These are phyloP conservation scores for Juglanconis sp. DNA, from an alignment of 2,329 filamentous ascomycete species.

Conservation along the genomic window DNA sequence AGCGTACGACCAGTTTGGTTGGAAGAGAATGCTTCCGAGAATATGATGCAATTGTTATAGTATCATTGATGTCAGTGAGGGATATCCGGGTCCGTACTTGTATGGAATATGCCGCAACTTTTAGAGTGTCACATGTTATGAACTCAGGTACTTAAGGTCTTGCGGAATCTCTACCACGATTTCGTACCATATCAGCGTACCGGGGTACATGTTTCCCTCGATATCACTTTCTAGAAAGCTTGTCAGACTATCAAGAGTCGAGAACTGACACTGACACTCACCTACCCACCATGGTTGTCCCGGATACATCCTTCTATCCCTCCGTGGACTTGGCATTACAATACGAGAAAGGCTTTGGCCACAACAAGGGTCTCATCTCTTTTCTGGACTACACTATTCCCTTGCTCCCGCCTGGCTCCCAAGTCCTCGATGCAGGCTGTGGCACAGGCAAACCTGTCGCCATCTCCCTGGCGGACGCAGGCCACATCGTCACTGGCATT, in stretches of 20 bases:
- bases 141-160: not conserved
- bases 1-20: not conserved
- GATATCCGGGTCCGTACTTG: not conserved
- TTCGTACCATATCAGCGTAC: not conserved
- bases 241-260: too few species aligned
- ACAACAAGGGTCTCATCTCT: not conserved
- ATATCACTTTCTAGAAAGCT: too few species aligned
- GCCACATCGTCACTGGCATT: constrained; percentile 28
- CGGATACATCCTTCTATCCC: constrained; percentile 4
- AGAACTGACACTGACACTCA: not conserved
- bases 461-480: constrained; percentile 24
- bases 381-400: constrained; percentile 3
- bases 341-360: constrained; percentile 3
- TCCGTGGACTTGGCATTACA: constrained; percentile 1
- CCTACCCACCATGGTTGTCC: not conserved
- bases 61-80: not conserved
- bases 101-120: not conserved
- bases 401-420: not conserved
- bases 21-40: not conserved
- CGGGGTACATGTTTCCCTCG: not conserved
- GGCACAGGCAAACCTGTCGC: constrained; percentile 27
- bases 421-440: constrained; percentile 27
- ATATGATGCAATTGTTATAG: not conserved
- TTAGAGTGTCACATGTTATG: not conserved
- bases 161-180: not conserved